A percentile compares a stretch with the other conserved stretches of the same genome.
These are phyloP conservation scores for Aspergillus sojae DNA, from an alignment of 2,329 filamentous ascomycete species.

Conservation along the genomic window DNA sequence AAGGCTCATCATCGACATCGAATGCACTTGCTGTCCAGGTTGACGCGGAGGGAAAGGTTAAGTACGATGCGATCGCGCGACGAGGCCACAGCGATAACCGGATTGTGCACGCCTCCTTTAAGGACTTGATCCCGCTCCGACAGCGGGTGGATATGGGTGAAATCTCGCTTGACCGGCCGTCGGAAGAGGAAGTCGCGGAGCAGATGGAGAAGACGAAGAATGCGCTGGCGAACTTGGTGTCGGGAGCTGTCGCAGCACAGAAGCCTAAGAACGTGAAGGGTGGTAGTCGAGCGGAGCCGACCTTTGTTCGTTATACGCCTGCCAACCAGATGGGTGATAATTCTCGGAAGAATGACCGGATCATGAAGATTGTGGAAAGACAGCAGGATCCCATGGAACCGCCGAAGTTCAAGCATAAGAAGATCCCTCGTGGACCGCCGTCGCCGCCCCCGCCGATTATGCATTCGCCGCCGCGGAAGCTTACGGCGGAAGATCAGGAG, in stretches of 20 bases:
- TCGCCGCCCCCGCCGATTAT: slow-evolving; percentile 92
- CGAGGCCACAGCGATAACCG: slow-evolving; percentile 82
- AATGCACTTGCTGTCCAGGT: slow-evolving; percentile 94
- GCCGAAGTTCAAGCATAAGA: slow-evolving; percentile 98
- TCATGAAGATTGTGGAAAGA: slow-evolving; percentile 97
- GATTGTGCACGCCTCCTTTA: slow-evolving; percentile 93
- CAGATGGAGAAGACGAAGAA: slow-evolving; percentile 87
- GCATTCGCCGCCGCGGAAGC: slow-evolving; percentile 90
- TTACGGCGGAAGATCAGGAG: slow-evolving; percentile 96
- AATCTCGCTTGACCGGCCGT: slow-evolving; percentile 81
- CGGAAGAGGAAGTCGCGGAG: slow-evolving; percentile 78
- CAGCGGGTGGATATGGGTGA: slow-evolving; percentile 93
- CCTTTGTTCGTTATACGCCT: slow-evolving; percentile 93
- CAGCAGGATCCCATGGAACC: slow-evolving; percentile 96
- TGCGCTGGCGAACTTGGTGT: slow-evolving; percentile 79
- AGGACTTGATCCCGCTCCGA: slow-evolving; percentile 90
- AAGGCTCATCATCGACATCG: slow-evolving; percentile 66
- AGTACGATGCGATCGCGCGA: slow-evolving; percentile 92
- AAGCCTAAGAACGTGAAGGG: slow-evolving; percentile 94
- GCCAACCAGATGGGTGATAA: slow-evolving; percentile 94
- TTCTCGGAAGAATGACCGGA: slow-evolving; percentile 84
- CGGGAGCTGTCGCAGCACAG: slow-evolving; percentile 84
- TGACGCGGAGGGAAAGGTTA: slow-evolving; percentile 87
- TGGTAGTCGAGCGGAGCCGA: slow-evolving; percentile 78
- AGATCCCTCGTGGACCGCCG: slow-evolving; percentile 89